A percentile compares a stretch with the other conserved stretches of the same genome.
phyloP scores from a whole-genome alignment of 1,284 basidiomycete species.

The Omphalotus olearius region DNA sequence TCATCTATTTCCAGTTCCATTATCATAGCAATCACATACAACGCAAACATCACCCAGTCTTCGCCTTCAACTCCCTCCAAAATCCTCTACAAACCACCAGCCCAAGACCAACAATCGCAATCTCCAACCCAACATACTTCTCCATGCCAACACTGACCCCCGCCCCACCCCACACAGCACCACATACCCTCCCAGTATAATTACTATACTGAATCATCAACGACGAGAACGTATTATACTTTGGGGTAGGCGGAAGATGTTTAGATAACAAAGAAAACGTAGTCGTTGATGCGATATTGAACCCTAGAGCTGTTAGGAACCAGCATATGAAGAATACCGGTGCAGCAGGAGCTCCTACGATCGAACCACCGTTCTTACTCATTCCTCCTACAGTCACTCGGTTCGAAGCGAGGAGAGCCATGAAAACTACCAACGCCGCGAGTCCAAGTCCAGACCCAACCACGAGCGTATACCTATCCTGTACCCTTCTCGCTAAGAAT shows the following conservation, averaged over 20 bases:
- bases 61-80: constrained; percentile 65
- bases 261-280: constrained; percentile 65
- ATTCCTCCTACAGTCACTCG: background rate
- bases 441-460: constrained; percentile 48
- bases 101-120: constrained; percentile 58
- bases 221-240: constrained; percentile 54
- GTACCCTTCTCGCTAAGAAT: constrained; percentile 48
- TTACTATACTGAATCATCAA: constrained; percentile 67
- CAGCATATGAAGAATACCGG: constrained; percentile 58
- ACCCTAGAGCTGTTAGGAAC: constrained; percentile 65
- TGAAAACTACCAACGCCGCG: constrained; percentile 47
- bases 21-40: too few relatives aligned
- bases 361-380: constrained; percentile 4
- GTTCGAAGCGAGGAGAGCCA: constrained; percentile 22
- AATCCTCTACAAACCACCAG: constrained; percentile 46
- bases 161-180: constrained; percentile 65
- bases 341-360: constrained; percentile 17
- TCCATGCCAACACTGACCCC: constrained; percentile 64
- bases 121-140: constrained; percentile 57
- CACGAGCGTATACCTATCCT: constrained; percentile 59
- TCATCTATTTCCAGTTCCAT: too few relatives aligned
- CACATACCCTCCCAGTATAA: constrained; percentile 56
- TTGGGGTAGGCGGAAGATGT: constrained; percentile 46
- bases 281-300: constrained; percentile 64
- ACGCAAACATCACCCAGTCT: constrained; percentile 39